Percentiles rank a stretch among this genome's conserved stretches.
Evolutionary conservation across 192 early-diverging fungal genomes (phyloP).

Genomic region (Coemansia sp.): DNA sequence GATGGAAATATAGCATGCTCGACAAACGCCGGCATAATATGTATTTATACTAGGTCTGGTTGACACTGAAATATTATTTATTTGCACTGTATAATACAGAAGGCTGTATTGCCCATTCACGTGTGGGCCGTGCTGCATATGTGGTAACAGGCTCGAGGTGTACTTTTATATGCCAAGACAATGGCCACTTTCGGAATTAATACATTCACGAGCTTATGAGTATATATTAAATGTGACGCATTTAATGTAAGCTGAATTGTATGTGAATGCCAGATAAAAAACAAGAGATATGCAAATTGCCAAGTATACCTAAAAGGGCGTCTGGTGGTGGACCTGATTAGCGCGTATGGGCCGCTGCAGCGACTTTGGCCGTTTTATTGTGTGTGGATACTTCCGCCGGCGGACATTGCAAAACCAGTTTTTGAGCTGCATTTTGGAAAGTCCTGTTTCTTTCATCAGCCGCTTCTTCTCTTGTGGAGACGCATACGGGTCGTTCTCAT

Average conservation of each 20-base stretch:
- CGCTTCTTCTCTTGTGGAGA: conserved; percentile 23
- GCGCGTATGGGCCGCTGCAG: background rate
- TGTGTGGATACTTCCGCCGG: conserved; percentile 27
- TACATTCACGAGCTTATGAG: background rate
- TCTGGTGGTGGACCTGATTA: background rate
- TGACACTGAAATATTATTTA: background rate
- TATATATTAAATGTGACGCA: conserved; percentile 3
- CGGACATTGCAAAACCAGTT: conserved; percentile 55
- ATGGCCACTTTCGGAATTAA: background rate
- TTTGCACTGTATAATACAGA: background rate
- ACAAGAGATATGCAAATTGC: background rate
- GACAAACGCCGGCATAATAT: background rate
- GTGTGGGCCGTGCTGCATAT: conserved; percentile 3
- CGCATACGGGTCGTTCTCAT: conserved; percentile 33
- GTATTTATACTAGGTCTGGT: conserved; percentile 1
- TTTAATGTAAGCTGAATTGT: background rate
- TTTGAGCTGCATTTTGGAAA: conserved; percentile 51
- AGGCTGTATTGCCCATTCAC: conserved; percentile 4
- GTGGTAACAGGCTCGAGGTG: conserved; percentile 5
- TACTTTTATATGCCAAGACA: background rate
- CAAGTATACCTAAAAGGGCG: background rate
- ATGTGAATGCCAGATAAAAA: background rate
- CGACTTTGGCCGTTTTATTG: conserved; percentile 14
- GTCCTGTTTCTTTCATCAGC: conserved; percentile 34
- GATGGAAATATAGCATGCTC: background rate